These are phyloP conservation scores for Citrus unshiu DNA, from an alignment of 345 rosid genomes.

Conservation along the genomic window DNA sequence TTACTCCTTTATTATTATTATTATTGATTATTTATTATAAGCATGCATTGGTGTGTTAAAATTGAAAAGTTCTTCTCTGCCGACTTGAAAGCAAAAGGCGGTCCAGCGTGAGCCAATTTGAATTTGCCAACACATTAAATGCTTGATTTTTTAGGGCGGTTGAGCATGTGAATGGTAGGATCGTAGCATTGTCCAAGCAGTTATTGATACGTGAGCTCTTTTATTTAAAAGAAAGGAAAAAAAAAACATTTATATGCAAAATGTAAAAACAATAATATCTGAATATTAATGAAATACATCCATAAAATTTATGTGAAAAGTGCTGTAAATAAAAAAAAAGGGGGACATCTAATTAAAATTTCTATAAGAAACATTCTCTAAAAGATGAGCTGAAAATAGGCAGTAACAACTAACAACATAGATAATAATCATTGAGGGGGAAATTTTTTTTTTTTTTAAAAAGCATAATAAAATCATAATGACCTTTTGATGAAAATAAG, in stretches of 20 bases:
- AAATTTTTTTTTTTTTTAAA: background rate
- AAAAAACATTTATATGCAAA: background rate
- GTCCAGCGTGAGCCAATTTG: background rate
- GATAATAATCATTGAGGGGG: background rate
- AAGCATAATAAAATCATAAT: background rate
- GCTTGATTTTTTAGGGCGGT: constrained; percentile 14
- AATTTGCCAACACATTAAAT: constrained; percentile 1
- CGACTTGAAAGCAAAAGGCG: background rate
- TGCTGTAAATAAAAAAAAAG: background rate
- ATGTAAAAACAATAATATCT: no score
- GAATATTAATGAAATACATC: background rate
- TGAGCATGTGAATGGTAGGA: constrained; percentile 12
- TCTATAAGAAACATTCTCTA: background rate
- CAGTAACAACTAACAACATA: background rate
- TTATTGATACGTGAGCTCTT: background rate
- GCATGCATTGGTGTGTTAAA: background rate
- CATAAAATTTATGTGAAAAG: background rate
- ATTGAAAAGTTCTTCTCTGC: background rate
- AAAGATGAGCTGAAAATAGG: background rate
- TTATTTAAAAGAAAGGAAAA: background rate
- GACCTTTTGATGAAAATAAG: background rate
- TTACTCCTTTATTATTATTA: no score
- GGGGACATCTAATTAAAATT: background rate
- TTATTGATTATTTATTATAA: no score
- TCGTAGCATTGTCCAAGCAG: background rate